phyloP scores from a whole-genome alignment of 73 alveolate genomes.

The Paramecium sonneborni region DNA sequence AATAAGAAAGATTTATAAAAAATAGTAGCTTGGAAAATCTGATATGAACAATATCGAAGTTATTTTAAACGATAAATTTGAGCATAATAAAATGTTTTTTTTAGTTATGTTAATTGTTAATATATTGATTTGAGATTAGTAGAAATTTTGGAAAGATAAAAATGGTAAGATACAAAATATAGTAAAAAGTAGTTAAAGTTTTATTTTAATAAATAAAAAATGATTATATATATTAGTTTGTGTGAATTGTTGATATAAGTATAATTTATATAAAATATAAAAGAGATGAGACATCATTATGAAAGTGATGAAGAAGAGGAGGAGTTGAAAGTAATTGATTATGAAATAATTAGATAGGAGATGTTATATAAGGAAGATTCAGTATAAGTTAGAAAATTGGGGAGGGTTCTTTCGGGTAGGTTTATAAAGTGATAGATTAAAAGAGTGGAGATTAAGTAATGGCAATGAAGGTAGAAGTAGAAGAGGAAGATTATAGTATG shows the following conservation, averaged over 20 bases:
- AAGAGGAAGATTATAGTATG: conserved; percentile 38
- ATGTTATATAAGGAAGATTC: conserved; percentile 37
- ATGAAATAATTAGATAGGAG: conserved; percentile 3
- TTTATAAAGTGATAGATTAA: conserved; percentile 23
- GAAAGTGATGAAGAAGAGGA: conserved; percentile 22
- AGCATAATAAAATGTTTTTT: too few relatives aligned
- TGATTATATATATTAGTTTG: neutral
- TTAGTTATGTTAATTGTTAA: too few relatives aligned
- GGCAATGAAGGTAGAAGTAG: conserved; percentile 48
- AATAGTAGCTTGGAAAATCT: too few relatives aligned
- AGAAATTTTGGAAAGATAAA: too few relatives aligned
- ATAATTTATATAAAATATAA: neutral
- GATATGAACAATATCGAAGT: too few relatives aligned
- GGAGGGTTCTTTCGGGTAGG: conserved; percentile 57
- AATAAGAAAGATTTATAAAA: too few relatives aligned
- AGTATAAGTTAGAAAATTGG: conserved; percentile 16
- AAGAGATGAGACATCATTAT: neutral
- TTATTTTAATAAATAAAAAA: too few relatives aligned
- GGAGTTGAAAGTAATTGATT: neutral
- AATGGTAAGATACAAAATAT: too few relatives aligned
- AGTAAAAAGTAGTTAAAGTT: too few relatives aligned
- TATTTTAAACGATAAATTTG: too few relatives aligned
- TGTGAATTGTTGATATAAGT: neutral
- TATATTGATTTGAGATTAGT: too few relatives aligned
- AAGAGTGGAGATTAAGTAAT: neutral